Percentiles rank a stretch among this genome's conserved stretches.
phyloP scores from a whole-genome alignment of 2,329 filamentous ascomycete genomes.

The Dactylellina drechsleri region DNA sequence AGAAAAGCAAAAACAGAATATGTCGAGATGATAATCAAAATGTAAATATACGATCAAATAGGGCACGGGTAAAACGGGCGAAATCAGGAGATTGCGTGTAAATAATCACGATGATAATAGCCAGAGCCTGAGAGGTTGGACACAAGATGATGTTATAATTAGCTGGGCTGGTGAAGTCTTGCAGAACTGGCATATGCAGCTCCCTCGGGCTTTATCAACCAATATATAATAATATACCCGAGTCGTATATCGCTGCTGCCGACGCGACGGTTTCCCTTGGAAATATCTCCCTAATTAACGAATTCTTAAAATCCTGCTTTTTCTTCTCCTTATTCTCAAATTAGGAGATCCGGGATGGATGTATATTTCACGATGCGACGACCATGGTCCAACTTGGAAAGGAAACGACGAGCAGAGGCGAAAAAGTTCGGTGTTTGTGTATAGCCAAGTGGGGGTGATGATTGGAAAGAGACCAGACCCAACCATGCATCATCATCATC shows the following conservation, averaged over 20 bases:
- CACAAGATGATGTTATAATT: background rate
- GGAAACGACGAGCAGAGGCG: conserved; percentile 26
- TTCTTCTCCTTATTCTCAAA: no score
- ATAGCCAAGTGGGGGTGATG: conserved; percentile 38
- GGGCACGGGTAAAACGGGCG: background rate
- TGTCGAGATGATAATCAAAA: no score
- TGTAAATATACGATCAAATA: no score
- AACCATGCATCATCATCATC: no score
- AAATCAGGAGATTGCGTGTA: background rate
- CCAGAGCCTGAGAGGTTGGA: background rate
- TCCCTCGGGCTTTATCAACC: background rate
- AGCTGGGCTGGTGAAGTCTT: background rate
- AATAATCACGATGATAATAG: background rate
- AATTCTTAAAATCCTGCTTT: conserved; percentile 9
- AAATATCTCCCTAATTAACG: no score
- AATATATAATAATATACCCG: conserved; percentile 1
- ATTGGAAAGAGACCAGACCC: conserved; percentile 28
- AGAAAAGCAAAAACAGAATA: no score
- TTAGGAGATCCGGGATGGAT: background rate
- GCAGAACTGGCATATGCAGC: background rate
- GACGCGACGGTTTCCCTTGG: background rate
- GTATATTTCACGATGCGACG: background rate
- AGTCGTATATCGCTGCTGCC: background rate
- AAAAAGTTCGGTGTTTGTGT: conserved; percentile 14
- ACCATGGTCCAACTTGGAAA: conserved; percentile 23